A percentile compares a stretch with the other conserved stretches of the same genome.
These are phyloP conservation scores for Cinnamomum micranthum DNA, from an alignment of 164 flowering plant species.

Conservation along the genomic window DNA sequence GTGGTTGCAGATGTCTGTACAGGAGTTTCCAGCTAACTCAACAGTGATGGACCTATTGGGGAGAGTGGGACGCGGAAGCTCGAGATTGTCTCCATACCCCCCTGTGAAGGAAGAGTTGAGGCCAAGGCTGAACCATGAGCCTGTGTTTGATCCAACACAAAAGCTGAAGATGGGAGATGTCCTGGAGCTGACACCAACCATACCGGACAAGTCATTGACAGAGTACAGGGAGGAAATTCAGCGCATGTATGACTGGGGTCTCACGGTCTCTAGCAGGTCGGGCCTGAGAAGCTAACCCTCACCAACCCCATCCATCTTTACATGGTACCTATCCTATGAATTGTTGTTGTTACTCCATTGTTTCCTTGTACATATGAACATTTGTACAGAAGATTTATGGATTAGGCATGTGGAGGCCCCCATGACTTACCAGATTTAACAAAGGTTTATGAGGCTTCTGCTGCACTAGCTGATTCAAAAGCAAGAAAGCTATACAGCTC, in stretches of 20 bases:
- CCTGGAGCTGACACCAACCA: slow-evolving; percentile 79
- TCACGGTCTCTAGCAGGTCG: slow-evolving; percentile 26
- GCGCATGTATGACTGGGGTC: slow-evolving; percentile 76
- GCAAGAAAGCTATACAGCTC: neutral
- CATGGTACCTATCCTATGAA: neutral
- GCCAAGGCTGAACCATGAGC: slow-evolving; percentile 72
- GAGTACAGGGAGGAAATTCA: slow-evolving; percentile 88
- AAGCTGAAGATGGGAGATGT: slow-evolving; percentile 94
- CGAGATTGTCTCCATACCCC: slow-evolving; percentile 54
- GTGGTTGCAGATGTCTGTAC: slow-evolving; percentile 84
- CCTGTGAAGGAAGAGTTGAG: slow-evolving; percentile 77
- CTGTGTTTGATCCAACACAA: slow-evolving; percentile 54
- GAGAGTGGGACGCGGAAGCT: slow-evolving; percentile 56
- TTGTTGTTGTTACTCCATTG: neutral
- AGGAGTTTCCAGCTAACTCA: slow-evolving; percentile 75
- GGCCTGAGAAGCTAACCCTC: slow-evolving; percentile 41
- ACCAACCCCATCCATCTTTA: neutral
- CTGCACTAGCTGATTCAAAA: neutral
- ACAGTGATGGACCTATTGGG: slow-evolving; percentile 65
- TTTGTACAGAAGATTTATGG: slow-evolving; percentile 13
- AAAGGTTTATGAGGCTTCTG: neutral
- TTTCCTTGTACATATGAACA: slow-evolving; percentile 15
- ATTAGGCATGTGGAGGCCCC: slow-evolving; percentile 1
- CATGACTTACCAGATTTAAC: neutral
- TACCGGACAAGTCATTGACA: slow-evolving; percentile 67